phyloP scores from a whole-genome alignment of 176 grass and related monocot species.

The Rhynchospora pubera region DNA sequence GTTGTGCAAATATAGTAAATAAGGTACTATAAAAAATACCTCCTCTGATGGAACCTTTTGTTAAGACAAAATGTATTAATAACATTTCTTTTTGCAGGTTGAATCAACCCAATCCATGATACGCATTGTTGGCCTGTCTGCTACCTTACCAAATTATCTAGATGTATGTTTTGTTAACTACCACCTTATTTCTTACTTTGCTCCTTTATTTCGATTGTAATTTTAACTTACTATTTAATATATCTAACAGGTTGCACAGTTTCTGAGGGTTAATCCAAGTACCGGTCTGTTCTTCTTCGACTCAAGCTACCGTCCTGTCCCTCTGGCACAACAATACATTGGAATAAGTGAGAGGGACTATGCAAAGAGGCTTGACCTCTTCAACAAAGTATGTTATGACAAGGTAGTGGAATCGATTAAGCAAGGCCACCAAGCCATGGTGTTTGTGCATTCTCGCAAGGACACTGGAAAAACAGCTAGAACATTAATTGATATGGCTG shows the following conservation, averaged over 20 bases:
- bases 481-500: constrained; percentile 76
- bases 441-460: constrained; percentile 96
- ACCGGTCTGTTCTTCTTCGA: constrained; percentile 90
- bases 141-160: constrained; percentile 89
- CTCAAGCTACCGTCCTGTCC: constrained; percentile 88
- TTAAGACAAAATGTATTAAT: constrained; percentile 1
- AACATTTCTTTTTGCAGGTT: constrained; percentile 52
- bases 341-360: constrained; percentile 90
- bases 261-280: constrained; percentile 82
- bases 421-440: constrained; percentile 89
- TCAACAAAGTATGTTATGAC: constrained; percentile 81
- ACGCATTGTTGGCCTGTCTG: constrained; percentile 91
- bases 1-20: no score
- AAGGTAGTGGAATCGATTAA: constrained; percentile 91
- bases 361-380: constrained; percentile 52
- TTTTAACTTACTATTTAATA: constrained; percentile 10
- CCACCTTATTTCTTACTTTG: constrained; percentile 16
- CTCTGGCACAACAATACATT: constrained; percentile 94
- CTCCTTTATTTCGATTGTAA: neutral
- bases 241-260: constrained; percentile 75
- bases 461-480: constrained; percentile 95
- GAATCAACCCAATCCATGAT: constrained; percentile 99
- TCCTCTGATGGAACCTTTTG: neutral
- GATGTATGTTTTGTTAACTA: constrained; percentile 51
- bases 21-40: neutral